A percentile compares a stretch with the other conserved stretches of the same genome.
These are phyloP conservation scores for Neoboletus brunneissimus DNA, from an alignment of 768 basidiomycete species.

Conservation along the genomic window DNA sequence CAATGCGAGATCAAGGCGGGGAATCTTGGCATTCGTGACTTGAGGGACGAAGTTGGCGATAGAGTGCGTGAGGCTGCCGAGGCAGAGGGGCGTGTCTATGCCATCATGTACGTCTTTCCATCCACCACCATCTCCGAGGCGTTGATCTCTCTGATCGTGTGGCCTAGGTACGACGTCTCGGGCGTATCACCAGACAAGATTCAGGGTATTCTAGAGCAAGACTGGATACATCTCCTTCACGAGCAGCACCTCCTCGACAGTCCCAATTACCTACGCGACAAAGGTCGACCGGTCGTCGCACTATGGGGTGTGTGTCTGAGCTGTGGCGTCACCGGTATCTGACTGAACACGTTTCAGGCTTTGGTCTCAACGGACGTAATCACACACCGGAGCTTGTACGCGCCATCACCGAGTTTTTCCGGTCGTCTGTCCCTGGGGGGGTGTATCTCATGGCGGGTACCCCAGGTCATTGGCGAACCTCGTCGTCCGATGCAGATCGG, in stretches of 20 bases:
- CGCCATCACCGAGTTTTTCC: conserved; percentile 56
- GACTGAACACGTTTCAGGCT: conserved; percentile 41
- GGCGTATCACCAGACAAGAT: conserved; percentile 72
- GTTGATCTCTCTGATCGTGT: neutral
- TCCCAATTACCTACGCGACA: conserved; percentile 70
- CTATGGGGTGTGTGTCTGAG: conserved; percentile 57
- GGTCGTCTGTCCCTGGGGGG: conserved; percentile 64
- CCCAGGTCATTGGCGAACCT: conserved; percentile 75
- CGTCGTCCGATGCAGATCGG: conserved; percentile 64
- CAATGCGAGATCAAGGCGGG: conserved; percentile 58
- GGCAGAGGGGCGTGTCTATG: conserved; percentile 74
- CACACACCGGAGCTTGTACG: conserved; percentile 61
- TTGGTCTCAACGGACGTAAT: conserved; percentile 60
- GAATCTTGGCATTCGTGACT: conserved; percentile 53
- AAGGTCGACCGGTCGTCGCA: conserved; percentile 65
- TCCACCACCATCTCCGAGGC: neutral
- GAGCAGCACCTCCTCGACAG: conserved; percentile 62
- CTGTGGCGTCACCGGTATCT: neutral
- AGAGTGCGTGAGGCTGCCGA: conserved; percentile 75
- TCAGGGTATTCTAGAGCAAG: conserved; percentile 61
- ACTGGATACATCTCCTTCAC: conserved; percentile 70
- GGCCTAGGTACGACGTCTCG: conserved; percentile 75
- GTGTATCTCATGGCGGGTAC: conserved; percentile 70
- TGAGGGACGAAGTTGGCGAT: conserved; percentile 74
- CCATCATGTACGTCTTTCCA: conserved; percentile 67